Evolutionary conservation across 345 rosid species (phyloP), one percentile per base, ranked within the genome.

Genomic region (Populus ilicifolia): DNA sequence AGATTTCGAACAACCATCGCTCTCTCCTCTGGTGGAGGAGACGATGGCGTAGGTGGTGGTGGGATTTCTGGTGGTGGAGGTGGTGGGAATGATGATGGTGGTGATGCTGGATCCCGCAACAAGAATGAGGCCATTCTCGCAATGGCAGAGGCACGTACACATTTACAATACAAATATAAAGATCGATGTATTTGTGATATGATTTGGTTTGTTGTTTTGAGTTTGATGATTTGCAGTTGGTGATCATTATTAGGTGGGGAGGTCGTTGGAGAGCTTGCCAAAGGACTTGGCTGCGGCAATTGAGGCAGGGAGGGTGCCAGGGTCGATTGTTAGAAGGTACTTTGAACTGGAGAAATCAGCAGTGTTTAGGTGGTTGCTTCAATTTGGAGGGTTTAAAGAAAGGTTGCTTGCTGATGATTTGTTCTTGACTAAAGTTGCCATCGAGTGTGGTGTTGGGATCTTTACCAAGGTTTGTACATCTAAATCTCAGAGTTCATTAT

Each of bases 371-470:
- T 87, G 92, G 93, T 77, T 89, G 86, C 87, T 91, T 63, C 86
- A 87, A 30, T 87, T 91, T 35, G 90, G 88, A 27, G 96, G 93
- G 38, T 89, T 89, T 67, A 89, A 83, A 84, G 96, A 91, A 67
- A 82, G 93, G 67, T 81, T 91, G 83, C 86, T 89, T 54, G 93
- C 90, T 5, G 96, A 91, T 75, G 95, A 91, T 79, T 79, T 91
- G 52, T 91, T 91, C 85, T 84, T 89, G 79, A 75, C 90, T 27
- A 91, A 91, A 80, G 91, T 91, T 73, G 93, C 81, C 44, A 89
- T 89, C 5, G 95, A 91, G 78, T 89, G 93, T 76, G 93, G 95
- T 30, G 91, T 91, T 63, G 95, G 95, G 30, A 81, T 91, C 78
- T 91, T 91, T 85, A 89, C 90, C 41, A 91, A 91, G 92, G 95